phyloP scores from a whole-genome alignment of 129 eudicot genomes.

The Tagetes patula region DNA sequence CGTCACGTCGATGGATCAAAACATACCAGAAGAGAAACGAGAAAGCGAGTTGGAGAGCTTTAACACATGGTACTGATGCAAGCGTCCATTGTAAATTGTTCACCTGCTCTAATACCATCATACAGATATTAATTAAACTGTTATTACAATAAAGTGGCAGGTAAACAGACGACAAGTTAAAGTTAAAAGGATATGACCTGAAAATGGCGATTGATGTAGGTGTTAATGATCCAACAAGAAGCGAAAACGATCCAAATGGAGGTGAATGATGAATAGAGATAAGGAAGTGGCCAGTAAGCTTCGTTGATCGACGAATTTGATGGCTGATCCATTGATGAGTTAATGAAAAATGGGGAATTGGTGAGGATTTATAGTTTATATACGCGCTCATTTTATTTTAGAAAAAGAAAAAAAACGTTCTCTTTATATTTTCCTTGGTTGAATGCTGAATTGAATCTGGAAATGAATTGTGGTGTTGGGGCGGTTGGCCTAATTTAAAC shows the following conservation, averaged over 20 bases:
- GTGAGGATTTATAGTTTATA: conserved; percentile 20
- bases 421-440: conserved; percentile 16
- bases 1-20: not conserved
- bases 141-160: too few species aligned
- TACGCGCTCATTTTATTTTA: not conserved
- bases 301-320: conserved; percentile 41
- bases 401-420: conserved; percentile 13
- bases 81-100: conserved; percentile 90
- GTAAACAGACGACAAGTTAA: too few species aligned
- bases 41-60: conserved; percentile 69
- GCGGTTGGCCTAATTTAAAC: conserved; percentile 50
- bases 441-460: conserved; percentile 18
- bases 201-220: conserved; percentile 64
- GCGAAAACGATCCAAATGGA: conserved; percentile 72
- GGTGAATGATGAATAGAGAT: conserved; percentile 60
- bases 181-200: conserved; percentile 49
- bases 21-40: conserved; percentile 88
- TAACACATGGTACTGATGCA: conserved; percentile 77
- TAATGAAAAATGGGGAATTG: conserved; percentile 1
- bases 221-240: conserved; percentile 71
- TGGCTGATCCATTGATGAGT: conserved; percentile 37
- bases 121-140: too few species aligned
- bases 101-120: conserved; percentile 69
- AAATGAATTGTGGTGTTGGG: conserved; percentile 32
- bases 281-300: conserved; percentile 71